These are phyloP conservation scores for Globisporangium paddicum DNA, from an alignment of 352 stramenopile species.

Conservation along the genomic window DNA sequence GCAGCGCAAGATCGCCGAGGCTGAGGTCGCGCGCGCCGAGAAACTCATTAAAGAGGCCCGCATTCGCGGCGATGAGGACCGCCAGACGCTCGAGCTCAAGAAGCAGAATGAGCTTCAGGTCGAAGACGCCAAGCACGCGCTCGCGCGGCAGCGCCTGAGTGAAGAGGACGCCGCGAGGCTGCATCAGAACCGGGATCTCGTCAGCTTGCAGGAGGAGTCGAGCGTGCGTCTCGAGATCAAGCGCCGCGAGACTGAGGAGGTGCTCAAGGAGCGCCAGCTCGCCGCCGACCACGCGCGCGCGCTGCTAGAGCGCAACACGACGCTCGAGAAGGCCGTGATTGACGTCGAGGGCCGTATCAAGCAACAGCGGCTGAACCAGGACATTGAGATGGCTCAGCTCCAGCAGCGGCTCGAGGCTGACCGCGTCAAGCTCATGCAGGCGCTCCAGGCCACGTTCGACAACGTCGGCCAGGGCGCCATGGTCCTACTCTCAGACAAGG, in stretches of 20 bases:
- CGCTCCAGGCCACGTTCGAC: slow-evolving; percentile 62
- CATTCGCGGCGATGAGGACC: slow-evolving; percentile 45
- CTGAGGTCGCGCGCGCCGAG: slow-evolving; percentile 26
- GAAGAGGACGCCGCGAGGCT: slow-evolving; percentile 37
- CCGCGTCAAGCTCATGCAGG: slow-evolving; percentile 57
- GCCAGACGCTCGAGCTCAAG: slow-evolving; percentile 40
- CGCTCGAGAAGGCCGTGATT: slow-evolving; percentile 51
- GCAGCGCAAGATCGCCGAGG: slow-evolving; percentile 53
- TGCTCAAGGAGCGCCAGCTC: slow-evolving; percentile 55
- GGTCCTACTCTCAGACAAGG: slow-evolving; percentile 49
- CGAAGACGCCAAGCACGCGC: slow-evolving; percentile 41
- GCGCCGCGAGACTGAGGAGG: slow-evolving; percentile 53
- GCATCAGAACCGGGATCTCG: slow-evolving; percentile 53
- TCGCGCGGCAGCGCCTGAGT: slow-evolving; percentile 41
- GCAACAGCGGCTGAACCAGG: slow-evolving; percentile 64
- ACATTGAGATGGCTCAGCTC: slow-evolving; percentile 69
- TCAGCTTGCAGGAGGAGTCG: slow-evolving; percentile 55
- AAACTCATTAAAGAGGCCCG: slow-evolving; percentile 36
- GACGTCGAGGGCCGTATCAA: slow-evolving; percentile 61
- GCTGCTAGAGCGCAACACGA: slow-evolving; percentile 56
- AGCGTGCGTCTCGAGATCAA: slow-evolving; percentile 50
- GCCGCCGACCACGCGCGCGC: slow-evolving; percentile 39
- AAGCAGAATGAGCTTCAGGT: slow-evolving; percentile 41
- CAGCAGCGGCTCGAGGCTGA: slow-evolving; percentile 57
- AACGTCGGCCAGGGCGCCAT: slow-evolving; percentile 54